phyloP scores from a whole-genome alignment of 352 stramenopile genomes.

The Globisporangium carolinianum region DNA sequence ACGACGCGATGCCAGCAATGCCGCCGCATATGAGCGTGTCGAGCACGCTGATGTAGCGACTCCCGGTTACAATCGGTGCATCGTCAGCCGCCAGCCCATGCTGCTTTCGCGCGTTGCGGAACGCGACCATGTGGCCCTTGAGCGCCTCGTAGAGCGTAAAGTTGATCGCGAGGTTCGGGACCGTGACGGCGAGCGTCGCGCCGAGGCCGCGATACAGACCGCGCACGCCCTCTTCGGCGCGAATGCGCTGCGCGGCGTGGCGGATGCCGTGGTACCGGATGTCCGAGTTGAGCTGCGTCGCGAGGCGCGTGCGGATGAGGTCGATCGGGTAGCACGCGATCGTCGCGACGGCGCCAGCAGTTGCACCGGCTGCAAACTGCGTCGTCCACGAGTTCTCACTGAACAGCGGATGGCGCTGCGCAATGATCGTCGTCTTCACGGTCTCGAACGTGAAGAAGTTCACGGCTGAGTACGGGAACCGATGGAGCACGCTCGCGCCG shows the following conservation, averaged over 20 bases:
- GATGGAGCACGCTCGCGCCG: constrained; percentile 92
- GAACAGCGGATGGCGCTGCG: constrained; percentile 56
- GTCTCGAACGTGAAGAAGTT: constrained; percentile 97
- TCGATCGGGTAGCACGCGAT: constrained; percentile 95
- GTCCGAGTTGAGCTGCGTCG: constrained; percentile 89
- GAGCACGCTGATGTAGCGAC: constrained; percentile 40
- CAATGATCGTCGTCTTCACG: constrained; percentile 73
- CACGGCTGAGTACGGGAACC: constrained; percentile 95
- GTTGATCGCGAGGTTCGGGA: constrained; percentile 95
- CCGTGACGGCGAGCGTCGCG: constrained; percentile 92
- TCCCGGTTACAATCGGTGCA: constrained; percentile 8
- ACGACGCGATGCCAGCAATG: constrained; percentile 86
- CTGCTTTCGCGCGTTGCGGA: constrained; percentile 43
- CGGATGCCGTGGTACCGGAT: constrained; percentile 88
- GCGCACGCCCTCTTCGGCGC: constrained; percentile 73
- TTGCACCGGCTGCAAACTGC: constrained; percentile 66
- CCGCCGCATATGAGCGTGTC: constrained; percentile 91
- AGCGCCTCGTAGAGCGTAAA: constrained; percentile 94
- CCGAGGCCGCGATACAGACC: constrained; percentile 92
- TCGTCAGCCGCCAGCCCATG: constrained; percentile 22
- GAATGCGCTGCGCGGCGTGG: constrained; percentile 92
- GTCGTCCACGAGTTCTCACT: constrained; percentile 68
- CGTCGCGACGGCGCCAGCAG: constrained; percentile 67
- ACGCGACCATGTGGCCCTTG: constrained; percentile 85
- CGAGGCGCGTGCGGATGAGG: constrained; percentile 92